Base-by-base conservation (phyloP, 2,329 filamentous ascomycete species). In the Botryotinia globosa region DNA sequence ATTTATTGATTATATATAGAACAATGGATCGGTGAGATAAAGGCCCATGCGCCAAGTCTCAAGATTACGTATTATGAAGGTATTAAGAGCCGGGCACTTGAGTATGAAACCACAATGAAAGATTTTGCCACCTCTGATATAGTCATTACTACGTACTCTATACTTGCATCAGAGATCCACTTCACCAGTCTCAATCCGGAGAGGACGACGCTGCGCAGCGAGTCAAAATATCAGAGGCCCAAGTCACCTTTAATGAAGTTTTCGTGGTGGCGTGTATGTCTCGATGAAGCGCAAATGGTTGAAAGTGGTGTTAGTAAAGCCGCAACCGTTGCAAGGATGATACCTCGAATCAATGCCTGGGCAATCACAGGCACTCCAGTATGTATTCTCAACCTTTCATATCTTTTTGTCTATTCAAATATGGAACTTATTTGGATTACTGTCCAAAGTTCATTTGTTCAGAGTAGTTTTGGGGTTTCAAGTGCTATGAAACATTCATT, bases 341-440 rank as follows among this genome's bases (percentile, higher is more conserved):
- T 99, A 74, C 94, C 95, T 62, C 88, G 96, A 42, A 83, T 92
- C 75, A 94, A 97, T 82, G 91, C 94, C 3, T 98, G 96, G 96
- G 94, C 92, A 22, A 90, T 99, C 58, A 95, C 94, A 0, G 96
- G 94, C 59, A 99, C 96, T 0, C 96, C 96, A 0, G 87, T 98
- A 54, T 91, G 70, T 68, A 39, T 61, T 59, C 12, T 14, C 25
- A 45, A 9, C 22, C 25, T n/a, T 54, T 44, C 22, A 54, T 22
- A 14, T 42, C 58, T 25, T 51, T 6, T 25, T 2, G 29, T 63
- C 32, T n/a, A 32, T 25, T 29, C 25, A 20, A 42, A 25, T n/a
- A 12, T 20, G n/a, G 10, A 1, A 42, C 4, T 68, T 32, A 14
- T 42, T 10, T 5, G 8, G 34, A 56, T 3, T 32, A 29, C 4